Conservation (phyloP, 1,284 basidiomycete genomes). For the Leccinum pallidistipes region DNA sequence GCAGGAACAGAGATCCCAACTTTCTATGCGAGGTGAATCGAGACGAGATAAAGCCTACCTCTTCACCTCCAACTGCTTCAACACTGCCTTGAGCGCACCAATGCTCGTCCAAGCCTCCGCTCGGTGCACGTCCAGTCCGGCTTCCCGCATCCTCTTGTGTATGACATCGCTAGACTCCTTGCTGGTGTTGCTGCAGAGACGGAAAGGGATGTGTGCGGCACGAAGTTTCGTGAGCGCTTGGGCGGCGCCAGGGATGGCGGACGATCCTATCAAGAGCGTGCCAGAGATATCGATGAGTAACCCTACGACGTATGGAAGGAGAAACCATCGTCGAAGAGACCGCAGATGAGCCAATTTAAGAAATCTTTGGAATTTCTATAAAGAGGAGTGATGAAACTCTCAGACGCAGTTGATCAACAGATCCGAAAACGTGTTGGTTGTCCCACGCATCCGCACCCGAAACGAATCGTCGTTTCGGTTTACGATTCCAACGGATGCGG, state of each 20-base stretch:
- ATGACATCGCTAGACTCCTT: slow-evolving; percentile 54
- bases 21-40: neutral
- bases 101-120: slow-evolving; percentile 58
- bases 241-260: slow-evolving; percentile 49
- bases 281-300: slow-evolving; percentile 72
- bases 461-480: no score
- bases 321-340: neutral
- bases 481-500: no score
- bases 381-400: no score
- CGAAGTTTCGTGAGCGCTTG: slow-evolving; percentile 52
- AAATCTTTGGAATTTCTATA: no score
- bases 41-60: slow-evolving; percentile 38
- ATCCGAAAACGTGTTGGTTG: no score
- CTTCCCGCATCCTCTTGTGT: slow-evolving; percentile 40
- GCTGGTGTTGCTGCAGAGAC: slow-evolving; percentile 64
- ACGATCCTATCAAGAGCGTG: slow-evolving; percentile 58
- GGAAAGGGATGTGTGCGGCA: slow-evolving; percentile 48
- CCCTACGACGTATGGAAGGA: slow-evolving; percentile 43
- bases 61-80: slow-evolving; percentile 42
- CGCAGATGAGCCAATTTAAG: no score
- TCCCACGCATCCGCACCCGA: no score
- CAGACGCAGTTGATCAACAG: no score
- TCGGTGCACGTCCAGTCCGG: slow-evolving; percentile 50
- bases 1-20: neutral
- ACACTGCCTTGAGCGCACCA: slow-evolving; percentile 52